Conservation (phyloP, 306 rosid species). For the Begonia masoniana region DNA sequence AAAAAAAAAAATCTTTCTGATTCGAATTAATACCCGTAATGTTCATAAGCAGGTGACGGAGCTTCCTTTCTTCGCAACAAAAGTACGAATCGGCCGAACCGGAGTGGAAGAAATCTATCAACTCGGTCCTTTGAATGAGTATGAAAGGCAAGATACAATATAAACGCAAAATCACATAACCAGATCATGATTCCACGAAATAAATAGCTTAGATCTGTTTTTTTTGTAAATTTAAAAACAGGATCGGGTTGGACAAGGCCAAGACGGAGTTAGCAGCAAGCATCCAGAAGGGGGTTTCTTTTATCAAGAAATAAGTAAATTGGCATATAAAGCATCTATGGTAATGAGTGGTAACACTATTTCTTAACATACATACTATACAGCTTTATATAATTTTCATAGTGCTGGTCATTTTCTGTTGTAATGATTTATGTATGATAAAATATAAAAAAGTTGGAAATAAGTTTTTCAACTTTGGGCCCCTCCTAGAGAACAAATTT, state of each 20-base stretch:
- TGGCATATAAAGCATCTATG: not conserved
- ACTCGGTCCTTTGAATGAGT: constrained; percentile 76
- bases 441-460: too few species aligned
- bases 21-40: not conserved
- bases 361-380: too few species aligned
- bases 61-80: constrained; percentile 80
- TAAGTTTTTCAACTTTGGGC: too few species aligned
- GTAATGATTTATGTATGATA: too few species aligned
- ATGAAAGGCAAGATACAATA: constrained; percentile 44
- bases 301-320: constrained; percentile 26
- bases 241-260: constrained; percentile 67
- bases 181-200: not conserved
- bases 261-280: constrained; percentile 45
- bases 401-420: too few species aligned
- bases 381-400: too few species aligned
- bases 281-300: constrained; percentile 56
- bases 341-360: too few species aligned
- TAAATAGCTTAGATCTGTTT: too few species aligned
- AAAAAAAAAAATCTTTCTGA: not conserved
- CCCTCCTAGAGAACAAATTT: too few species aligned
- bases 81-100: constrained; percentile 69
- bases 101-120: constrained; percentile 69
- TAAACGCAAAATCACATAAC: too few species aligned
- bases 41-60: constrained; percentile 52
- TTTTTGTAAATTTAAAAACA: constrained; percentile 1